Base-by-base conservation (phyloP, 2,329 filamentous ascomycete genomes). In the Geosmithia morbida region DNA sequence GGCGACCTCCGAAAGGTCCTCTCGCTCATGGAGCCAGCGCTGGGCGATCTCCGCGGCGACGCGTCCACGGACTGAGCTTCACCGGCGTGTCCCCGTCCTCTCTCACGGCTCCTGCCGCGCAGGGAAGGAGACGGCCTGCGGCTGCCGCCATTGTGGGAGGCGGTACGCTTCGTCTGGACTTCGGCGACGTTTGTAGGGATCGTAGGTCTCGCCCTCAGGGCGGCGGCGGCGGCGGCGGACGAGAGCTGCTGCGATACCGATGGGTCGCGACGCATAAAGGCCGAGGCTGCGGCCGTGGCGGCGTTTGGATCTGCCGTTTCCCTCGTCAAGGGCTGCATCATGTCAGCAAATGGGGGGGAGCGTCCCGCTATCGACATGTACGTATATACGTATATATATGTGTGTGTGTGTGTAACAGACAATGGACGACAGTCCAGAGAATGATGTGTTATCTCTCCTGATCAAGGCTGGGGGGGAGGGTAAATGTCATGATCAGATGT, bases 21-120 rank as follows among this genome's bases (percentile, higher is more conserved):
- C 61, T 90, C 85, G 29, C 79, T 83, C 89, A 97, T 94, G 45
- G 88, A 95, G 19, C 80, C 75, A 26, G 76, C 76, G 64, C 89
- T 94, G 48, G 71, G 75, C 39, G 75, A 26, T 26, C 22, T 71
- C 56, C 86, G 72, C 51, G 46, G 68, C 67, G 53, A 64, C 54
- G 43, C 64, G 55, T 11, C 33, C 3, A 16, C 33, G 11, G 33
- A 37, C 33, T 37, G 33, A 37, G 33, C 3, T 5, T 11, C 11
- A 80, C 51, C 88, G 79, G 55, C 87, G 79, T 50, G 22, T 26
- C 22, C 22, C 4, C 22, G 22, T 8, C 22, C 22, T 8, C 22
- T 26, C 22, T 26, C 22, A 8, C 22, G 22, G 8, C 22, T 26
- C 22, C 22, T 8, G 22, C 22, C 22, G 8, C 8, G 22, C 22